Conservation (phyloP, 1,139 yeast genomes). For the Debaryomyces sp. region DNA sequence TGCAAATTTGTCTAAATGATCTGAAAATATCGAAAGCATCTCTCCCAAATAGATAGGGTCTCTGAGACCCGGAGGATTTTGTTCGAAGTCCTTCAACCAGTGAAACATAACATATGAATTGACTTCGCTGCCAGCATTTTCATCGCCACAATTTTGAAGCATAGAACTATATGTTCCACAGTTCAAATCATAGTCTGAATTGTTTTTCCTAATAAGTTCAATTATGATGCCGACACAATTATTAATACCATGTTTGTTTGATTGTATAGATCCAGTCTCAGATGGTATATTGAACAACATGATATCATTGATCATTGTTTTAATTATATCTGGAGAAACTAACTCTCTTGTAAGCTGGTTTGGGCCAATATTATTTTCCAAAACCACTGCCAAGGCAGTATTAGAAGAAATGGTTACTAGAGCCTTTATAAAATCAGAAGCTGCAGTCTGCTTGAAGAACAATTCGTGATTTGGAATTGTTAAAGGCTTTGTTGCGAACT, state of each 20-base stretch:
- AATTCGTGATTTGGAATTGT: conserved; percentile 34
- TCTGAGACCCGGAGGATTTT: conserved; percentile 49
- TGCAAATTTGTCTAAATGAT: conserved; percentile 35
- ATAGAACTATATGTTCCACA: conserved; percentile 44
- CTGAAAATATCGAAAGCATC: conserved; percentile 43
- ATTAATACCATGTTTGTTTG: conserved; percentile 50
- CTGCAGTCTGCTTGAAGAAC: conserved; percentile 83
- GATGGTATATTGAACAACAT: conserved; percentile 32
- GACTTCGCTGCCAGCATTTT: conserved; percentile 41
- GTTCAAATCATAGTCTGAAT: conserved; percentile 50
- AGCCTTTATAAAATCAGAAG: conserved; percentile 94
- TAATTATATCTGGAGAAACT: conserved; percentile 40
- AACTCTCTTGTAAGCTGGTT: conserved; percentile 49
- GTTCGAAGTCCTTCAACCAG: conserved; percentile 52
- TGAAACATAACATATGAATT: conserved; percentile 48
- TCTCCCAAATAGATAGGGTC: conserved; percentile 52
- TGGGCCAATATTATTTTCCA: conserved; percentile 53
- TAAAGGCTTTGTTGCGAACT: conserved; percentile 23
- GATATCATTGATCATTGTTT: conserved; percentile 43
- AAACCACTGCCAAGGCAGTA: conserved; percentile 48
- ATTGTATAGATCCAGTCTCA: conserved; percentile 18
- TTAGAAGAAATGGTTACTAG: conserved; percentile 90
- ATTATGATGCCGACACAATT: conserved; percentile 52
- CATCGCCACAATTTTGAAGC: conserved; percentile 25
- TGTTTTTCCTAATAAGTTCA: conserved; percentile 49